Conservation (phyloP, 345 rosid species). For the Abelmoschus esculentus region DNA sequence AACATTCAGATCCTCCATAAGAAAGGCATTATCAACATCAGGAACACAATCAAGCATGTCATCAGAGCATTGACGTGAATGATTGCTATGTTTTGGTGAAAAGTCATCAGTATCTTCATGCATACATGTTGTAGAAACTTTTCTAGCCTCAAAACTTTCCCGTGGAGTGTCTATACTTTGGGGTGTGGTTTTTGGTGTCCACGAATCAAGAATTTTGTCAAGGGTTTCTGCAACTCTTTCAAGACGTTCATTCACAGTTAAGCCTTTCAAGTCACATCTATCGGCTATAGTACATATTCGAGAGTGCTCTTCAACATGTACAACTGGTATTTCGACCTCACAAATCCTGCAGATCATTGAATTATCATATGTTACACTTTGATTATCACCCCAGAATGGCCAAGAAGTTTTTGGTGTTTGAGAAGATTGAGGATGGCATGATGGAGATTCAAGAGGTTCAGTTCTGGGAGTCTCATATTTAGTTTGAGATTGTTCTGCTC, state of each 20-base stretch:
- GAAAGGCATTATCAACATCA: constrained; percentile 42
- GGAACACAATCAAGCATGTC: constrained; percentile 56
- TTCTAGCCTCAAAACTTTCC: constrained; percentile 35
- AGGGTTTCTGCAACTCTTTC: constrained; percentile 89
- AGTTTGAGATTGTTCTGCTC: constrained; percentile 22
- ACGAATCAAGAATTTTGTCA: constrained; percentile 67
- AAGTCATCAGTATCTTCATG: constrained; percentile 43
- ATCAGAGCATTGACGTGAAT: constrained; percentile 41
- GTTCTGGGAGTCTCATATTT: constrained; percentile 35
- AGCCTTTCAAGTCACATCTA: constrained; percentile 91
- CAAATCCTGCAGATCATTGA: constrained; percentile 94
- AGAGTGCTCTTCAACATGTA: constrained; percentile 97
- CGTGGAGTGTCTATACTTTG: constrained; percentile 43
- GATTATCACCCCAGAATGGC: constrained; percentile 62
- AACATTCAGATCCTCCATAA: constrained; percentile 40
- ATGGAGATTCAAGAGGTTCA: constrained; percentile 41
- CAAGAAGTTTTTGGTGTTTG: constrained; percentile 40
- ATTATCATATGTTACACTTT: constrained; percentile 57
- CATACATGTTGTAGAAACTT: constrained; percentile 21
- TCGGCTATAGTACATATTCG: constrained; percentile 85
- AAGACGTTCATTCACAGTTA: constrained; percentile 68
- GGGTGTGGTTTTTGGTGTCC: constrained; percentile 69
- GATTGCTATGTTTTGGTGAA: constrained; percentile 25
- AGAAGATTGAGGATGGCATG: constrained; percentile 43
- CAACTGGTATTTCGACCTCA: constrained; percentile 96